Base-by-base conservation (phyloP, 2,329 filamentous ascomycete species). In the Trichoderma koningii region DNA sequence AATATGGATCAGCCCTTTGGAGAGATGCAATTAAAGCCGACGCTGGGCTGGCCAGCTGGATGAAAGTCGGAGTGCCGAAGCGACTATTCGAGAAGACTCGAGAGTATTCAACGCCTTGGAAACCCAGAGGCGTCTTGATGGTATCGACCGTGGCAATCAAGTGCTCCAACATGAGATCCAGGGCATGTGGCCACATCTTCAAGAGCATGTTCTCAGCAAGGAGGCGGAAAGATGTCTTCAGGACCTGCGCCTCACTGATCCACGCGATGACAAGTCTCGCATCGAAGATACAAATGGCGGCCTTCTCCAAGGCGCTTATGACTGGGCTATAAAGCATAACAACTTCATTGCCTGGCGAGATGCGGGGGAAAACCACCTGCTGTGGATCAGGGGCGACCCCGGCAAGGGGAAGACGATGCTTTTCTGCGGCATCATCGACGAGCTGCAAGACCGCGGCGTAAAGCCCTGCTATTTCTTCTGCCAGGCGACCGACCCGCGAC, bases 331-430 rank as follows among this genome's bases (percentile, higher is more conserved):
- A 5, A 63, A 72, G 0, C 64, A 74, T 55, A 7, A 52, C 2
- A 63, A 71, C 0, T 78, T 75, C 42, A 19, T 56, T 34, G 41
- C 57, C 34, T 71, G 56, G 41, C 47, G 38, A 2, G 51, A 69
- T 6, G 60, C 70, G n/a, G 2, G 42, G 0, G 30, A 70, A 0
- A 66, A 30, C 34, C 66, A 19, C 2, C 73, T 80, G 4, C 78
- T 53, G 72, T 78, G 1, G 79, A 79, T 10, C 79, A 77, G 47
- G 78, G 79, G 48, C 4, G 41, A 45, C 26, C 47, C 34, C 30
- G 48, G 59, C 7, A 62, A 62, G 23, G 59, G 48, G 26, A 81
- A 81, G 69, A 80, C 78, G 0, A 81, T 81, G 77, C 69, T 80
- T 5, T 62, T 80, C 0, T 75, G 71, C 19, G 74, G 76, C 6